phyloP scores from a whole-genome alignment of 805 yeast species.

The Schwanniomyces sp. region DNA sequence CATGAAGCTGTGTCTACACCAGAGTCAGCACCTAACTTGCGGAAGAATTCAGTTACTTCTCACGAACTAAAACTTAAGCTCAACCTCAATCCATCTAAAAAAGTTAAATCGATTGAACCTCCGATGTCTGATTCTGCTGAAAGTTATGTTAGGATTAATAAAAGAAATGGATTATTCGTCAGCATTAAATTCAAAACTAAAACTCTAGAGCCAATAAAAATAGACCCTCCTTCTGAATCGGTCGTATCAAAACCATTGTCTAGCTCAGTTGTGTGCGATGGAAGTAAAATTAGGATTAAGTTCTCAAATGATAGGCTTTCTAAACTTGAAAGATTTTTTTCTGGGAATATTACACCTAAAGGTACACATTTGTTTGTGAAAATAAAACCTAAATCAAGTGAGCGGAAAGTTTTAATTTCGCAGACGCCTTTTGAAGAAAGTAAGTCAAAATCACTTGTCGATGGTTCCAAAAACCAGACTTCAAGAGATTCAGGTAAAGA shows the following conservation, averaged over 20 bases:
- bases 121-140: not conserved
- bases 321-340: not conserved
- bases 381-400: not conserved
- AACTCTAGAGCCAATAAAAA: not conserved
- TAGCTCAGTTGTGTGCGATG: conserved; percentile 1
- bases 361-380: not conserved
- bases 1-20: not conserved
- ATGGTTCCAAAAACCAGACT: not conserved
- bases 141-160: not conserved
- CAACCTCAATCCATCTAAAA: not conserved
- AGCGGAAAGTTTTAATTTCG: not conserved
- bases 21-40: conserved; percentile 1
- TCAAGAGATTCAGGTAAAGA: not conserved
- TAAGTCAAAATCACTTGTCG: not conserved
- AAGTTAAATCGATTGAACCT: not conserved
- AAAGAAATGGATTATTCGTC: not conserved
- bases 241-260: not conserved
- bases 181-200: not conserved
- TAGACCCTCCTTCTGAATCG: not conserved
- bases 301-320: not conserved
- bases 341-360: not conserved
- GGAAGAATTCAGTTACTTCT: not conserved
- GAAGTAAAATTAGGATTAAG: conserved; percentile 1
- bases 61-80: not conserved
- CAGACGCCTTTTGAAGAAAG: not conserved